phyloP scores from a whole-genome alignment of 2,329 filamentous ascomycete species.

The Neopestalotiopsis sp. region DNA sequence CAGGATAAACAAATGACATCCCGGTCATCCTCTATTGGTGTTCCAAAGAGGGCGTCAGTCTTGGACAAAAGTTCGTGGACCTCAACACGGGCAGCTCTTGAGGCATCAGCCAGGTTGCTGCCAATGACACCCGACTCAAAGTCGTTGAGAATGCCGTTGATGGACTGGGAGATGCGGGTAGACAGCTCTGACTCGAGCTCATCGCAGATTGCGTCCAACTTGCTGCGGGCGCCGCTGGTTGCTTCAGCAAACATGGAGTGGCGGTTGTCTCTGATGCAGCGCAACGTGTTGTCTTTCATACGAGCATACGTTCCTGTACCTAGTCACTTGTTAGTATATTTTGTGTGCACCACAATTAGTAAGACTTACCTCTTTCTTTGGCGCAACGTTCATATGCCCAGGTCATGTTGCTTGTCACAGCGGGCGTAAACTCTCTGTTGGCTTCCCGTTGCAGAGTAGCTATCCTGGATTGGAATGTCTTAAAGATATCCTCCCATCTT shows the following conservation, averaged over 20 bases:
- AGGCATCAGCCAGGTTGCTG: background rate
- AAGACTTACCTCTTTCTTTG: background rate
- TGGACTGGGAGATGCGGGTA: background rate
- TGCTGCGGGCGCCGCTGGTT: background rate
- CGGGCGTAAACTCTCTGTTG: conserved; percentile 17
- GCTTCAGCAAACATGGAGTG: background rate
- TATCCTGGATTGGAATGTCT: background rate
- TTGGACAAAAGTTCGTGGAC: background rate
- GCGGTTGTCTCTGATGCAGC: background rate
- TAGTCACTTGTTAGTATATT: background rate
- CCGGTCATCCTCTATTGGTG: background rate
- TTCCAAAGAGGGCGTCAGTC: background rate
- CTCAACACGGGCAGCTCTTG: background rate
- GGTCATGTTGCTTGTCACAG: background rate
- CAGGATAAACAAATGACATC: no score
- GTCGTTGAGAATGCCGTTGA: background rate
- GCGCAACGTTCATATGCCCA: conserved; percentile 7
- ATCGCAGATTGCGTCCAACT: conserved; percentile 3
- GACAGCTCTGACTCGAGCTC: background rate
- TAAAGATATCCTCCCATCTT: background rate
- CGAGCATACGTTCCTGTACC: background rate
- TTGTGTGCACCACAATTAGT: background rate
- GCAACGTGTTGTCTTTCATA: background rate
- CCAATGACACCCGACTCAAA: conserved; percentile 6
- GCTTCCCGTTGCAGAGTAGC: conserved; percentile 11